Conservation (phyloP, 495 filamentous ascomycete genomes). For the Penicillium riverlandense region DNA sequence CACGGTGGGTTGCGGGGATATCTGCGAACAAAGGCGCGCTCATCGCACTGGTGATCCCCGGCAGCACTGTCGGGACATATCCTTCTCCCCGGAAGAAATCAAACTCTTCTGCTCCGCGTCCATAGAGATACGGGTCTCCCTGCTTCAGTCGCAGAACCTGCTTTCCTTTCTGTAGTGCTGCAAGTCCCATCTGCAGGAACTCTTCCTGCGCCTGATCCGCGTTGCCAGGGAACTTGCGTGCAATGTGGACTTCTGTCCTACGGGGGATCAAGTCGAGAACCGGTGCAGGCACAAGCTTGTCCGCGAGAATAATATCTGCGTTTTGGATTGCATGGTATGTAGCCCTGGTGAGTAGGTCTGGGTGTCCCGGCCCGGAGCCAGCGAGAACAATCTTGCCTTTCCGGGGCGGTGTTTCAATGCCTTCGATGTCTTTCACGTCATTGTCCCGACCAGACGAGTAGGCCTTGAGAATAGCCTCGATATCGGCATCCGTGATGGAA, state of each 20-base stretch:
- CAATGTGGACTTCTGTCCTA: conserved; percentile 82
- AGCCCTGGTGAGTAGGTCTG: conserved; percentile 81
- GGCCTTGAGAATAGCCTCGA: conserved; percentile 60
- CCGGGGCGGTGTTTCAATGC: conserved; percentile 11
- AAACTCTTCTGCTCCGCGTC: conserved; percentile 86
- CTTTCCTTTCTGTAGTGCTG: conserved; percentile 61
- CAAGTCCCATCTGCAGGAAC: conserved; percentile 71
- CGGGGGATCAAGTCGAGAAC: conserved; percentile 87
- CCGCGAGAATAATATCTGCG: conserved; percentile 85
- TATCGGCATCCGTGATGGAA: conserved; percentile 68
- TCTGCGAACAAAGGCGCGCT: conserved; percentile 81
- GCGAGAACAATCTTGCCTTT: conserved; percentile 76
- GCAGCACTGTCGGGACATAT: conserved; percentile 65
- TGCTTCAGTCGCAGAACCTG: conserved; percentile 89
- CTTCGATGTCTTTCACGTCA: conserved; percentile 7
- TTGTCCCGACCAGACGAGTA: conserved; percentile 43
- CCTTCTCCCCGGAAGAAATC: conserved; percentile 75
- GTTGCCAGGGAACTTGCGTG: conserved; percentile 95
- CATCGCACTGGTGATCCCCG: conserved; percentile 84
- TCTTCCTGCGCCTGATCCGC: conserved; percentile 91
- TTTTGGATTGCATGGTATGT: conserved; percentile 77
- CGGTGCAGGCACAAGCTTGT: conserved; percentile 88
- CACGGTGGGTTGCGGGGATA: conserved; percentile 82
- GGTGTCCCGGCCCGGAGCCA: conserved; percentile 89
- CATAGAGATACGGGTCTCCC: conserved; percentile 94